These are phyloP conservation scores for Curvularia verruculosa DNA, from an alignment of 2,329 filamentous ascomycete genomes.

Conservation along the genomic window DNA sequence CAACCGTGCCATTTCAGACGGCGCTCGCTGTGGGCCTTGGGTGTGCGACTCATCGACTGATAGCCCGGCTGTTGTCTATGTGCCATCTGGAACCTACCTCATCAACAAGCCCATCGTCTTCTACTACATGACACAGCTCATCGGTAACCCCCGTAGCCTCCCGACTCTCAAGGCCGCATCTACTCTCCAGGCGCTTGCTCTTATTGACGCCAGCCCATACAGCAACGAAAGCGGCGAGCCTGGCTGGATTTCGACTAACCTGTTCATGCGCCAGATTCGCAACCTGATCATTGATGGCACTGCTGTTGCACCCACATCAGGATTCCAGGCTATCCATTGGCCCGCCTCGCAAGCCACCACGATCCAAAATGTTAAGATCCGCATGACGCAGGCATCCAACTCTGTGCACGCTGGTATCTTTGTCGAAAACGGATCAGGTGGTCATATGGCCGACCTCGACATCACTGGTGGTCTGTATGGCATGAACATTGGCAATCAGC, in stretches of 20 bases:
- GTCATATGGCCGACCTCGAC: slow-evolving; percentile 55
- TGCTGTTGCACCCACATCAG: slow-evolving; percentile 52
- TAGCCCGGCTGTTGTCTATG: slow-evolving; percentile 63
- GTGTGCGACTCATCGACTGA: slow-evolving; percentile 56
- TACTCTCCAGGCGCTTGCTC: slow-evolving; percentile 60
- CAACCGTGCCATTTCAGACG: slow-evolving; percentile 54
- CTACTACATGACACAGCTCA: slow-evolving; percentile 68
- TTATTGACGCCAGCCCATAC: slow-evolving; percentile 65
- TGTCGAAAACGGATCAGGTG: slow-evolving; percentile 55
- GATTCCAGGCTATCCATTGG: slow-evolving; percentile 58
- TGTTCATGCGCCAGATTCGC: slow-evolving; percentile 69
- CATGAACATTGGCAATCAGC: slow-evolving; percentile 56
- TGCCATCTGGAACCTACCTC: slow-evolving; percentile 64
- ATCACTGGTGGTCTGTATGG: slow-evolving; percentile 54
- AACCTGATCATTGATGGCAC: slow-evolving; percentile 69
- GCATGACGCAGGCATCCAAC: slow-evolving; percentile 49
- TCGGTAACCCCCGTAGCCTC: slow-evolving; percentile 64
- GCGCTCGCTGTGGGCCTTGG: slow-evolving; percentile 53
- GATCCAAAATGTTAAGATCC: slow-evolving; percentile 55
- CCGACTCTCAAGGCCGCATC: slow-evolving; percentile 62
- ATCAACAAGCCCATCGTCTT: slow-evolving; percentile 60
- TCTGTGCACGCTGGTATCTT: slow-evolving; percentile 59
- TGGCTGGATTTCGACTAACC: slow-evolving; percentile 61
- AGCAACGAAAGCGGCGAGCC: slow-evolving; percentile 44
- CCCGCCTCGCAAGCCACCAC: slow-evolving; percentile 55